Evolutionary conservation across 2,329 filamentous ascomycete genomes (phyloP).

Genomic region (Phymatotrichopsis omnivora): DNA sequence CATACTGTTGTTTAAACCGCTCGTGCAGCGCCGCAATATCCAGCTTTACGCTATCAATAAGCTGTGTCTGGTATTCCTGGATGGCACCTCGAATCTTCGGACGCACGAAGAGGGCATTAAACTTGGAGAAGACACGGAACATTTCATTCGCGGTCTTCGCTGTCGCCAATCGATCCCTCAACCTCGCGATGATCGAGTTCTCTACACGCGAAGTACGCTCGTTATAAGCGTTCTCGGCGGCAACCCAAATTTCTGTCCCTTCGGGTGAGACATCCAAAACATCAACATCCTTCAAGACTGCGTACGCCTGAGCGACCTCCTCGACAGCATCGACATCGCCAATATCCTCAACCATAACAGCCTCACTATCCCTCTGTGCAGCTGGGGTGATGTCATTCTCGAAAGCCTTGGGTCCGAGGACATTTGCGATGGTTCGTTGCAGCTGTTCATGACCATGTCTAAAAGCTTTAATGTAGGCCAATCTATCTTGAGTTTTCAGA

Average conservation of each 20-base stretch:
- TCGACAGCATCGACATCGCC: slow-evolving; percentile 95
- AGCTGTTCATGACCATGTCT: slow-evolving; percentile 96
- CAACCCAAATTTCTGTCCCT: slow-evolving; percentile 84
- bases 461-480: slow-evolving; percentile 92
- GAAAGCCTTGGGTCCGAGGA: slow-evolving; percentile 67
- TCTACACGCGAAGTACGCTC: slow-evolving; percentile 94
- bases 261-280: slow-evolving; percentile 83
- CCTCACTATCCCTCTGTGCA: slow-evolving; percentile 33
- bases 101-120: slow-evolving; percentile 95
- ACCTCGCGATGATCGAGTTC: slow-evolving; percentile 92
- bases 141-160: slow-evolving; percentile 98
- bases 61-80: slow-evolving; percentile 92
- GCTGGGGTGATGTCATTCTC: slow-evolving; percentile 47
- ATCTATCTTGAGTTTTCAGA: slow-evolving; percentile 73
- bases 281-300: slow-evolving; percentile 87
- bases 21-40: slow-evolving; percentile 90
- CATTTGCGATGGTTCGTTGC: slow-evolving; percentile 89
- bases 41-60: slow-evolving; percentile 95
- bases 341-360: slow-evolving; percentile 77
- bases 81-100: slow-evolving; percentile 99
- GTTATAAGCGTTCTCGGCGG: slow-evolving; percentile 92
- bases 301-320: slow-evolving; percentile 90
- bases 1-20: slow-evolving; percentile 98
- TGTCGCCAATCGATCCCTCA: slow-evolving; percentile 84
- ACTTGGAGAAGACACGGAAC: slow-evolving; percentile 99